These are phyloP conservation scores for Dioscorea zingiberensis DNA, from an alignment of 106 monocot species.

Conservation along the genomic window DNA sequence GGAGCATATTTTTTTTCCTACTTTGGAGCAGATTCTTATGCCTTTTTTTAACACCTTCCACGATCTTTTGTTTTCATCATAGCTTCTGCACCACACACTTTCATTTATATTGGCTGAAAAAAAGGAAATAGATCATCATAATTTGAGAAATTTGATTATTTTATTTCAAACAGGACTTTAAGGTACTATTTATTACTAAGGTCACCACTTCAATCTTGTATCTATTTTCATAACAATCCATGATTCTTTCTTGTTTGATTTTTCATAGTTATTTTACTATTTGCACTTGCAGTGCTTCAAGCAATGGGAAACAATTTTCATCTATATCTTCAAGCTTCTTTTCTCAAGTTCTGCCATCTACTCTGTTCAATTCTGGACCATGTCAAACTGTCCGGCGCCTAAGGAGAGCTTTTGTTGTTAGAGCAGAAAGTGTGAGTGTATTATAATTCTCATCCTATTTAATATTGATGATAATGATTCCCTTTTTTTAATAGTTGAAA, in stretches of 20 bases:
- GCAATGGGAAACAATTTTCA: conserved; percentile 31
- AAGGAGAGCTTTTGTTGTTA: conserved; percentile 61
- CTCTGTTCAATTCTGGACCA: conserved; percentile 30
- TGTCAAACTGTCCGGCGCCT: conserved; percentile 17
- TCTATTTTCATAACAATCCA: no score
- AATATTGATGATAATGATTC: neutral
- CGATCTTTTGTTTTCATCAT: no score
- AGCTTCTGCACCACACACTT: no score
- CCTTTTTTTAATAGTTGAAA: neutral
- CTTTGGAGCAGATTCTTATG: no score
- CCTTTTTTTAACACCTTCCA: neutral
- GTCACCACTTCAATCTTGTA: no score
- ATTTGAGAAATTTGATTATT: no score
- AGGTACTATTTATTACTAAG: no score
- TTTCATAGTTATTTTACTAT: conserved; percentile 3
- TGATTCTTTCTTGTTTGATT: no score
- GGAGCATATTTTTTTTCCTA: no score
- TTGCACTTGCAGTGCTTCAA: conserved; percentile 23
- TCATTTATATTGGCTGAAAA: no score
- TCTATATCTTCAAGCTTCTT: conserved; percentile 27
- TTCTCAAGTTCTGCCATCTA: conserved; percentile 17
- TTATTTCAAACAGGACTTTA: no score
- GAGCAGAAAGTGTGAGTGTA: conserved; percentile 72
- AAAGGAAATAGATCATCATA: no score
- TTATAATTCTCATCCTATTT: neutral